Evolutionary conservation across 768 basidiomycete species (phyloP), one percentile per base, ranked within the genome.

Genomic region (Mrakia gelida): DNA sequence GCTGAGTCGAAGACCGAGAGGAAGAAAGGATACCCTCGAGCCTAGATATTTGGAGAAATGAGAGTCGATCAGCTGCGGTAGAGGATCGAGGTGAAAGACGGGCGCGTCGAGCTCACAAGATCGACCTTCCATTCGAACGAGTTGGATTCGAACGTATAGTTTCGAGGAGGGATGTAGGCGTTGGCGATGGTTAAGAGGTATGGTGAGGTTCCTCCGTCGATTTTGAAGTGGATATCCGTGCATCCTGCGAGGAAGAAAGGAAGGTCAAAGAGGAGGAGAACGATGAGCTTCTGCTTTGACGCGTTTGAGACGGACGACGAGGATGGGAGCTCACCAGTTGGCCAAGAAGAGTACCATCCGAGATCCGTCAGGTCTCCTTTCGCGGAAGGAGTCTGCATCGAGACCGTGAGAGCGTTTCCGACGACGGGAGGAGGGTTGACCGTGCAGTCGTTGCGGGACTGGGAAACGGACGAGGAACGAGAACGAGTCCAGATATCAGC

Each of bases 161-260:
- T 70, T 43, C 67, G 67, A 16, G 67, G 67, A 34, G 67, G 67
- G 41, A 41, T 13, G 67, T 45, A 70, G 26, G 67, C 67, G 41
- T 38, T 70, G 32, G 67, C 67, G 67, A 70, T n/a, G 41, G 67
- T 70, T 2, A 70, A 30, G 7, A 6, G 23, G 38, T 70, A 70
- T 1, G 67, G 67, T 10, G 67, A 3, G 2, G 6, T 1, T 21
- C 67, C 67, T 70, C 67, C 67, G 41, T 18, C 38, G 34, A 15
- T 7, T 7, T 52, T 41, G 41, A 70, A 70, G 34, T 41, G 23
- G 38, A 70, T 41, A 6, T 70, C 41, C 18, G 67, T 70, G 41
- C 67, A 34, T 18, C 9, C 34, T 38, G 2, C 11, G 26, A 41
- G 26, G 13, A 41, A 15, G 38, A 41, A n/a, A n/a, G n/a, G 41